Percentiles rank a stretch among this genome's conserved stretches.
phyloP scores from a whole-genome alignment of 805 yeast species.

The Cyberlindnera suaveolens region DNA sequence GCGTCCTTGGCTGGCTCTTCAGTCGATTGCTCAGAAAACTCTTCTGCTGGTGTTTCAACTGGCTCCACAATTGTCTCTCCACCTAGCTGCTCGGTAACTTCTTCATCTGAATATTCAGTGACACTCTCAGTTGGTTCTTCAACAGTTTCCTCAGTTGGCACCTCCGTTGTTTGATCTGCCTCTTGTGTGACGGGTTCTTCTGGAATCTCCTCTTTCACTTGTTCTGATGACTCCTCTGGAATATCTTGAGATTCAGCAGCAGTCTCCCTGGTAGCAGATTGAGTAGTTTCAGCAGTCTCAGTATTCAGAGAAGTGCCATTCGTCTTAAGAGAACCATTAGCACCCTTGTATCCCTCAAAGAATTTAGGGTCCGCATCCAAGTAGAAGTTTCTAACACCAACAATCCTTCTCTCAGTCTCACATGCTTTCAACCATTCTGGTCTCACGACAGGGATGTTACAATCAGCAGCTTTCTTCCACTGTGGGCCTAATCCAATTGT shows the following conservation, averaged over 20 bases:
- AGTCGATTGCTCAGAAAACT: too few species aligned
- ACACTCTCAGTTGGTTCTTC: slow-evolving; percentile 10
- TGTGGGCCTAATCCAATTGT: slow-evolving; percentile 68
- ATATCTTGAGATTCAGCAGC: slow-evolving; percentile 1
- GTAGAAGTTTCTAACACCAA: slow-evolving; percentile 87
- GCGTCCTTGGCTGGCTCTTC: slow-evolving; percentile 10
- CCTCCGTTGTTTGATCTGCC: slow-evolving; percentile 13
- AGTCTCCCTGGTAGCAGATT: not conserved
- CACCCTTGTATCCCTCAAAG: slow-evolving; percentile 40
- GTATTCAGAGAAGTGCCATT: not conserved
- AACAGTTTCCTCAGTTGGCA: slow-evolving; percentile 10
- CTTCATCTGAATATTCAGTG: slow-evolving; percentile 1
- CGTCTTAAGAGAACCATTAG: slow-evolving; percentile 11
- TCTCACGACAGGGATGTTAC: slow-evolving; percentile 87
- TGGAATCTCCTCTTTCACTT: slow-evolving; percentile 16
- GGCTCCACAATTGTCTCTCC: not conserved
- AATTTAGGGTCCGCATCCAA: slow-evolving; percentile 45
- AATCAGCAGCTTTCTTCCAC: slow-evolving; percentile 70
- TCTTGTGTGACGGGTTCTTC: slow-evolving; percentile 5
- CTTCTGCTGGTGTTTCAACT: not conserved
- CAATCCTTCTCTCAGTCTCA: slow-evolving; percentile 79
- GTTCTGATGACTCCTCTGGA: slow-evolving; percentile 7
- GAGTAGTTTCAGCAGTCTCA: slow-evolving; percentile 3
- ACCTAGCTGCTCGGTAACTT: slow-evolving; percentile 4
- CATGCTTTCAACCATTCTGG: slow-evolving; percentile 98